A percentile compares a stretch with the other conserved stretches of the same genome.
Conservation (phyloP, 116 monocot species). For the Zostera marina region DNA sequence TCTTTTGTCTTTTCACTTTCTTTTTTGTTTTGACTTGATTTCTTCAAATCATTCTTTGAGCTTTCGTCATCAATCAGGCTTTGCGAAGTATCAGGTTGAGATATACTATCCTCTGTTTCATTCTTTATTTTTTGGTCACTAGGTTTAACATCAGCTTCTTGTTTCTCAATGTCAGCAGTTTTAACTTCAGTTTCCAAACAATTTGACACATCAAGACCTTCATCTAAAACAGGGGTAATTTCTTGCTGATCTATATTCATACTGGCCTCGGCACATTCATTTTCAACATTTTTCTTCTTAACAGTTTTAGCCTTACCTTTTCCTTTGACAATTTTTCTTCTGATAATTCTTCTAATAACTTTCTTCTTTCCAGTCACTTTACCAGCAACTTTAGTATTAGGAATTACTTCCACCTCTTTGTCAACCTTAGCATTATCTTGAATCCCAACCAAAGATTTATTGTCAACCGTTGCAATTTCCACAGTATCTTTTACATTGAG, state of each 20-base stretch:
- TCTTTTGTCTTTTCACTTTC: slow-evolving; percentile 18
- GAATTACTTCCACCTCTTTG: slow-evolving; percentile 3
- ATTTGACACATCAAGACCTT: not conserved
- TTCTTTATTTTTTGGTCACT: slow-evolving; percentile 22
- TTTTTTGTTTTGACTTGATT: slow-evolving; percentile 22
- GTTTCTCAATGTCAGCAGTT: not conserved
- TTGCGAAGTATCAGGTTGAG: slow-evolving; percentile 11
- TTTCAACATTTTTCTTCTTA: slow-evolving; percentile 10
- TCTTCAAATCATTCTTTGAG: slow-evolving; percentile 22
- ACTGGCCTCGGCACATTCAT: not conserved
- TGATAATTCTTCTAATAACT: slow-evolving; percentile 65
- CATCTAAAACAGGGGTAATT: not conserved
- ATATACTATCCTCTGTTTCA: slow-evolving; percentile 13
- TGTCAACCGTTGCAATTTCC: slow-evolving; percentile 11
- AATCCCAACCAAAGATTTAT: slow-evolving; percentile 13
- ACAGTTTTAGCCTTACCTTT: slow-evolving; percentile 16
- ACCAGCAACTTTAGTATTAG: slow-evolving; percentile 10
- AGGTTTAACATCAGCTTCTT: not conserved
- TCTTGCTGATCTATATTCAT: slow-evolving; percentile 11
- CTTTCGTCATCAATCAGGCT: not conserved
- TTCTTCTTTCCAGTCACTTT: slow-evolving; percentile 54
- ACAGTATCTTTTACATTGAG: slow-evolving; percentile 9
- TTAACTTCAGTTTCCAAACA: not conserved
- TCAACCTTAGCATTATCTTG: slow-evolving; percentile 8
- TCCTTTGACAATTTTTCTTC: slow-evolving; percentile 34